Percentiles rank a stretch among this genome's conserved stretches.
These are phyloP conservation scores for Fusarium palustre DNA, from an alignment of 2,329 filamentous ascomycete genomes.

Conservation along the genomic window DNA sequence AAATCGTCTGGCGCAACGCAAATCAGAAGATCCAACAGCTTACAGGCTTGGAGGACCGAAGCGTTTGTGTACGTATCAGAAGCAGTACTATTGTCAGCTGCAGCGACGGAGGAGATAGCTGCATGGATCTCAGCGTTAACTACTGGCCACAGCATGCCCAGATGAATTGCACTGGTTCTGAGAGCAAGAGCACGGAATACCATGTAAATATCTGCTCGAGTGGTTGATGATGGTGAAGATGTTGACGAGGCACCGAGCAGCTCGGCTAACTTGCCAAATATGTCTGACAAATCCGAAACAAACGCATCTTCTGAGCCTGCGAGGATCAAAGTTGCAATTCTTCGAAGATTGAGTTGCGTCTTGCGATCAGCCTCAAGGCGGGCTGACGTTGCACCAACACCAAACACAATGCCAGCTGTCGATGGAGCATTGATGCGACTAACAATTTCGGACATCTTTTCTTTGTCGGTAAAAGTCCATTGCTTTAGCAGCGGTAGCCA, in stretches of 20 bases:
- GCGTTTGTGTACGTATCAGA: constrained; percentile 81
- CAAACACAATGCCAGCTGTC: constrained; percentile 96
- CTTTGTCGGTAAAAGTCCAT: constrained; percentile 88
- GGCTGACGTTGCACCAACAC: constrained; percentile 94
- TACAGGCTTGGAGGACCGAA: constrained; percentile 89
- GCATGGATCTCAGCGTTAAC: constrained; percentile 87
- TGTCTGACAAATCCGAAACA: constrained; percentile 76
- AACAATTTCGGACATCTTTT: constrained; percentile 84
- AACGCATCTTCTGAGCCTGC: constrained; percentile 83
- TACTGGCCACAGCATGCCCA: constrained; percentile 89
- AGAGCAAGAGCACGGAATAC: constrained; percentile 85
- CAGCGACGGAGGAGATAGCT: constrained; percentile 79
- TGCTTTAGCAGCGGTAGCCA: constrained; percentile 89
- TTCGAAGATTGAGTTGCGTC: constrained; percentile 88
- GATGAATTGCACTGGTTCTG: constrained; percentile 80
- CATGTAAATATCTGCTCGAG: constrained; percentile 90
- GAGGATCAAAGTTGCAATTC: constrained; percentile 82
- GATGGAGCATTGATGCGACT: constrained; percentile 84
- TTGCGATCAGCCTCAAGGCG: constrained; percentile 94
- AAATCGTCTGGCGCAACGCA: constrained; percentile 93
- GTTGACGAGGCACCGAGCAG: constrained; percentile 84
- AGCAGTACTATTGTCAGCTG: constrained; percentile 70
- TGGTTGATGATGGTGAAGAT: constrained; percentile 91
- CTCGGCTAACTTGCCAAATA: constrained; percentile 88
- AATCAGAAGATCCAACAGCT: constrained; percentile 89